Conservation (phyloP, 495 filamentous ascomycete species). For the Neurospora sp. region DNA sequence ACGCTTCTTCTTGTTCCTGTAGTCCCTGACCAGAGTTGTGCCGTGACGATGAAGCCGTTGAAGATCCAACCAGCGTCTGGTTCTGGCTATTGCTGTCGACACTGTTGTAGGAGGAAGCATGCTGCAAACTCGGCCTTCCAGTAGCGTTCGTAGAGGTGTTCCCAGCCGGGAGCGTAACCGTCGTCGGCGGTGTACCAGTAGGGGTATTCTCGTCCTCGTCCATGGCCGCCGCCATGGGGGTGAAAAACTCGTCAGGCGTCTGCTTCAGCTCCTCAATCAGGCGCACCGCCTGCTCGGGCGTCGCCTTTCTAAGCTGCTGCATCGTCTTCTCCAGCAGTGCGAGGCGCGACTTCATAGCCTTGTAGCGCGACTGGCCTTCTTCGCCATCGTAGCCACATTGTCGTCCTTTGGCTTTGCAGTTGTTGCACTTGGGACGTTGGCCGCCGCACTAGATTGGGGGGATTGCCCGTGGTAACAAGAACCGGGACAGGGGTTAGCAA, state of each 20-base stretch:
- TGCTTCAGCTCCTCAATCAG: background rate
- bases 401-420: background rate
- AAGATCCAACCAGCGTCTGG: background rate
- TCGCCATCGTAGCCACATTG: background rate
- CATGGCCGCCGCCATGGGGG: background rate
- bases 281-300: background rate
- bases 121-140: background rate
- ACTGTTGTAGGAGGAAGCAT: background rate
- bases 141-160: background rate
- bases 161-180: background rate
- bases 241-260: background rate
- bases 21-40: background rate
- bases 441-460: background rate
- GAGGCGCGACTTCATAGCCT: background rate
- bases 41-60: background rate
- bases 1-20: background rate
- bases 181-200: background rate
- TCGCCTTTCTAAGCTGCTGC: background rate
- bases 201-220: background rate
- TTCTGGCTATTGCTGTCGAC: background rate
- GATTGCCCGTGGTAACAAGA: background rate
- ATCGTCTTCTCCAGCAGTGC: background rate
- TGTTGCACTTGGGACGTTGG: background rate
- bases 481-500: background rate
- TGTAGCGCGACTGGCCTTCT: background rate